Conservation (phyloP, 805 yeast species). For the Metschnikowia koreensis region DNA sequence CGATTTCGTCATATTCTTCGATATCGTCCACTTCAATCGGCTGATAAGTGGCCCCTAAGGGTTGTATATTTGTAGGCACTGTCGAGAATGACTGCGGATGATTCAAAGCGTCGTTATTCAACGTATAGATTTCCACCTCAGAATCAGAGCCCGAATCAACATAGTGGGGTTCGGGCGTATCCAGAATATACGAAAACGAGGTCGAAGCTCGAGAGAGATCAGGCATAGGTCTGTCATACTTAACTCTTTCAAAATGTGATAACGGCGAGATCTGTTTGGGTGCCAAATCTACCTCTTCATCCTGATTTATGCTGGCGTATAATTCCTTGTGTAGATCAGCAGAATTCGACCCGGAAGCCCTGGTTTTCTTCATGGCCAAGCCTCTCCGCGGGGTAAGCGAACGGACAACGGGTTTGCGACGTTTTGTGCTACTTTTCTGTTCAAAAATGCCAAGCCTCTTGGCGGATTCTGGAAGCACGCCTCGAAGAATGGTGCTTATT, state of each 20-base stretch:
- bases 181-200: constrained; percentile 7
- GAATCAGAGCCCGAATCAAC: constrained; percentile 12
- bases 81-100: constrained; percentile 1
- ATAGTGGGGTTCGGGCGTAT: constrained; percentile 7
- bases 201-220: constrained; percentile 4
- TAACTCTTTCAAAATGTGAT: background rate
- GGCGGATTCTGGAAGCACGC: constrained; percentile 42
- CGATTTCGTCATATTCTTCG: constrained; percentile 11
- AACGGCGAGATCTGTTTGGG: background rate
- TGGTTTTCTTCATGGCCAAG: constrained; percentile 31
- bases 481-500: constrained; percentile 32
- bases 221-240: background rate
- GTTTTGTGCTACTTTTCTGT: constrained; percentile 9
- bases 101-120: background rate
- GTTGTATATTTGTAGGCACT: background rate
- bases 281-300: background rate
- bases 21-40: constrained; percentile 1
- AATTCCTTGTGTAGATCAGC: constrained; percentile 14
- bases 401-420: background rate
- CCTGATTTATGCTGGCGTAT: background rate
- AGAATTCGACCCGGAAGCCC: constrained; percentile 2
- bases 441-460: constrained; percentile 28
- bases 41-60: background rate
- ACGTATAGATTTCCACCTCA: constrained; percentile 1
- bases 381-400: constrained; percentile 32